phyloP scores from a whole-genome alignment of 257 asterid genomes.

The Salvia rosmarinus region DNA sequence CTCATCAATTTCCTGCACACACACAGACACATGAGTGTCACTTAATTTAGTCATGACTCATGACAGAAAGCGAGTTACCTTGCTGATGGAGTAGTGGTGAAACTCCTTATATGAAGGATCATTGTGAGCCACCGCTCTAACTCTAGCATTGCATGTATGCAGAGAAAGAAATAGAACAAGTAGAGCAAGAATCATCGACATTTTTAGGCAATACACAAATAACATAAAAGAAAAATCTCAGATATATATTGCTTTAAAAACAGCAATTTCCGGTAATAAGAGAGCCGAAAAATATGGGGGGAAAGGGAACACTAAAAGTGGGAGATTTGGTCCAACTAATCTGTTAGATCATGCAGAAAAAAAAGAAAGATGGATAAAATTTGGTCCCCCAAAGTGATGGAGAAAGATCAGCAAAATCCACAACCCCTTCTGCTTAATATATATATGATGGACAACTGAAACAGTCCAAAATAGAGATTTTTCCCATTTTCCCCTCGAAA shows the following conservation, averaged over 20 bases:
- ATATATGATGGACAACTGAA: constrained; percentile 19
- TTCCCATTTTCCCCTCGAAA: background rate
- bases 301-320: constrained; percentile 45
- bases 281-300: constrained; percentile 27
- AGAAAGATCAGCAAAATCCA: constrained; percentile 17
- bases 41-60: background rate
- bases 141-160: constrained; percentile 60
- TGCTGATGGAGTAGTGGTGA: constrained; percentile 1
- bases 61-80: constrained; percentile 34
- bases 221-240: background rate
- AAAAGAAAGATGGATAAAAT: background rate
- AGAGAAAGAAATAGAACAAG: constrained; percentile 42
- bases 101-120: background rate
- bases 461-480: constrained; percentile 30
- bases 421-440: constrained; percentile 18
- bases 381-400: background rate
- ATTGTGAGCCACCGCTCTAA: constrained; percentile 28
- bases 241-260: background rate
- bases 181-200: constrained; percentile 47
- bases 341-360: constrained; percentile 47
- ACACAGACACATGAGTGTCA: background rate
- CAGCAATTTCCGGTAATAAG: constrained; percentile 12
- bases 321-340: constrained; percentile 24
- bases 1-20: constrained; percentile 42
- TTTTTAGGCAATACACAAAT: constrained; percentile 30